Evolutionary conservation across 495 filamentous ascomycete genomes (phyloP), one percentile per base, ranked within the genome.

Genomic region (Neurospora sp.): DNA sequence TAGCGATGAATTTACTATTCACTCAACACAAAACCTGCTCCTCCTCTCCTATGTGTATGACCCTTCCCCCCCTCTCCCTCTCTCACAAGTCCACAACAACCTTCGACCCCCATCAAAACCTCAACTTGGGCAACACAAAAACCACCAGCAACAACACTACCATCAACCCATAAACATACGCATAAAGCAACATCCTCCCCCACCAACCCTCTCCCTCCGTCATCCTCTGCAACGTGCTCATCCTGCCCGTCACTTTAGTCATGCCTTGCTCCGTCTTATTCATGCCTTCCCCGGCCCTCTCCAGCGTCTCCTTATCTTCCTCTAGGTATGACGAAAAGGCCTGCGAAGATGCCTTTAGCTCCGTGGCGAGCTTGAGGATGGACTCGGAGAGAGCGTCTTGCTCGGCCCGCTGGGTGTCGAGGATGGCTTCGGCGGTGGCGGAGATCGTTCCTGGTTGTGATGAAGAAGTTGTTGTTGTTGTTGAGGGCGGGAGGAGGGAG

Each of bases 121-220:
- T 84, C 77, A 97, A 81, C 86, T 97, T 97, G 12, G 94, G 94
- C 76, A 91, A 81, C 72, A 95, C 85, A 83, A 90, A 93, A 2
- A 97, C 93, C 73, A 97, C 80, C 78, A 93, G 74, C 18, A 97
- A 81, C 3, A 92, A 87, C 45, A 91, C 80, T 18, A 96, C 77
- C 89, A 92, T 93, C 76, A 97, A 74, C 70, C 89, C 93, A 70
- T 89, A 90, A 68, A 97, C 94, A 85, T 91, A 91, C 16, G 84
- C 90, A 86, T 96, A 97, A 69, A 97, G 84, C 86, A 92, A 84
- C 84, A 97, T 88, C 70, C 94, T 79, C 20, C 92, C 94, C 91
- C 88, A 94, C 91, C 91, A 95, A 1, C 94, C 94, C 78, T 90
- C 89, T 10, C 93, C 94, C 84, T 97, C 94, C 27, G 89, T 93